Conservation (phyloP, 2,329 filamentous ascomycete genomes). For the Coniosporium tulheliwenetii region DNA sequence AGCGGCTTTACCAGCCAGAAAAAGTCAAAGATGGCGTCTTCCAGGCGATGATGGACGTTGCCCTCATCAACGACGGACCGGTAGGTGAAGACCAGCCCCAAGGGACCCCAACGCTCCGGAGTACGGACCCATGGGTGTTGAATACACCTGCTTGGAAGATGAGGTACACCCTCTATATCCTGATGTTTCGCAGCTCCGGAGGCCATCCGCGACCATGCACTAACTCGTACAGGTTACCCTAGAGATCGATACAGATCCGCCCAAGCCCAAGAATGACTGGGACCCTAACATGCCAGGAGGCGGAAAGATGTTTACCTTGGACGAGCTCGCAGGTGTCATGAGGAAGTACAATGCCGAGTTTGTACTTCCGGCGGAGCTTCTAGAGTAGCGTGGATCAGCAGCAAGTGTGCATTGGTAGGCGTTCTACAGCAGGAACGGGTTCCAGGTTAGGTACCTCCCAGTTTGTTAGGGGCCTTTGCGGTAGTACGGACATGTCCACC, state of each 20-base stretch:
- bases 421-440: too few species aligned
- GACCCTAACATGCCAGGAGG: too few species aligned
- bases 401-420: too few species aligned
- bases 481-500: too few species aligned
- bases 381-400: slow-evolving; percentile 9
- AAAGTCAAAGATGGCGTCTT: slow-evolving; percentile 91
- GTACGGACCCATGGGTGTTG: too few species aligned
- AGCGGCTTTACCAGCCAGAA: slow-evolving; percentile 53
- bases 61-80: slow-evolving; percentile 72
- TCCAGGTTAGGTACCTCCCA: too few species aligned
- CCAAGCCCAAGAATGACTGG: slow-evolving; percentile 11
- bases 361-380: slow-evolving; percentile 16
- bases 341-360: slow-evolving; percentile 16
- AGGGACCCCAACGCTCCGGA: slow-evolving; percentile 21
- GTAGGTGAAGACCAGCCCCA: slow-evolving; percentile 46
- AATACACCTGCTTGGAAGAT: too few species aligned
- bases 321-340: slow-evolving; percentile 11
- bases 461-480: too few species aligned
- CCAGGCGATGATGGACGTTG: slow-evolving; percentile 98
- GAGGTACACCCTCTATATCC: too few species aligned
- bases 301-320: background rate
- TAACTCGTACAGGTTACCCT: slow-evolving; percentile 27
- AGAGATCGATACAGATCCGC: slow-evolving; percentile 30
- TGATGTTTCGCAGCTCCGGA: too few species aligned
- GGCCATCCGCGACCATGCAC: too few species aligned